These are phyloP conservation scores for Lepidium sativum DNA, from an alignment of 345 rosid genomes.

Conservation along the genomic window DNA sequence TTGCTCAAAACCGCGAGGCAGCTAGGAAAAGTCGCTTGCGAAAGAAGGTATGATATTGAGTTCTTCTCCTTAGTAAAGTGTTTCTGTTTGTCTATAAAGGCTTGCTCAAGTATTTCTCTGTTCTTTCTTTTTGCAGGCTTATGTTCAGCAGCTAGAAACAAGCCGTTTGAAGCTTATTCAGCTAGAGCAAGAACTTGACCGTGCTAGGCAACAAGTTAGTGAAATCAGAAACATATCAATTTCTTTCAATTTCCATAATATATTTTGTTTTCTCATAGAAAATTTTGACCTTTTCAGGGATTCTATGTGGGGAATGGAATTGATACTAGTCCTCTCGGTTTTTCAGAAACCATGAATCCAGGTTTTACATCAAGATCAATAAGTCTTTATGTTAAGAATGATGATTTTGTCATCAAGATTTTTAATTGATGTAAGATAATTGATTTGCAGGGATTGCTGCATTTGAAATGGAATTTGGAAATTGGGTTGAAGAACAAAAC, in stretches of 20 bases:
- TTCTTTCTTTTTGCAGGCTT: constrained; percentile 46
- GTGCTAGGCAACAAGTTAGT: constrained; percentile 47
- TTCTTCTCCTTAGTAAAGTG: neutral
- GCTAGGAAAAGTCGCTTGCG: constrained; percentile 96
- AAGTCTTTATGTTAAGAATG: neutral
- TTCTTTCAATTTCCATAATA: neutral
- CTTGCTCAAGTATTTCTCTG: neutral
- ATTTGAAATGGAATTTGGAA: constrained; percentile 83
- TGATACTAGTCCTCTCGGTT: constrained; percentile 46
- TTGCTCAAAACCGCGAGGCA: constrained; percentile 96
- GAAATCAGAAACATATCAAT: neutral
- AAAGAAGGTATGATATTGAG: constrained; percentile 51
- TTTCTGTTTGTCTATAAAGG: neutral
- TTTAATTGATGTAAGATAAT: neutral
- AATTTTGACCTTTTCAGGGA: constrained; percentile 40
- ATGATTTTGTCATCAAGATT: neutral
- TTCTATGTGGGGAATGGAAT: constrained; percentile 45
- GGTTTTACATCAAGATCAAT: constrained; percentile 38
- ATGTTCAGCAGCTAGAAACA: constrained; percentile 89
- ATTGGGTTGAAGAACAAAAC: constrained; percentile 80
- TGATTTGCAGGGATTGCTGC: constrained; percentile 47
- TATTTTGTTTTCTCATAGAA: neutral
- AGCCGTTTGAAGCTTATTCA: constrained; percentile 80
- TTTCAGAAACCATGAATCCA: constrained; percentile 49
- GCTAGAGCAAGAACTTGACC: constrained; percentile 78